Percentiles rank a stretch among this genome's conserved stretches.
These are phyloP conservation scores for Chlorella sp. DNA, from an alignment of 139 green algal species.

Conservation along the genomic window DNA sequence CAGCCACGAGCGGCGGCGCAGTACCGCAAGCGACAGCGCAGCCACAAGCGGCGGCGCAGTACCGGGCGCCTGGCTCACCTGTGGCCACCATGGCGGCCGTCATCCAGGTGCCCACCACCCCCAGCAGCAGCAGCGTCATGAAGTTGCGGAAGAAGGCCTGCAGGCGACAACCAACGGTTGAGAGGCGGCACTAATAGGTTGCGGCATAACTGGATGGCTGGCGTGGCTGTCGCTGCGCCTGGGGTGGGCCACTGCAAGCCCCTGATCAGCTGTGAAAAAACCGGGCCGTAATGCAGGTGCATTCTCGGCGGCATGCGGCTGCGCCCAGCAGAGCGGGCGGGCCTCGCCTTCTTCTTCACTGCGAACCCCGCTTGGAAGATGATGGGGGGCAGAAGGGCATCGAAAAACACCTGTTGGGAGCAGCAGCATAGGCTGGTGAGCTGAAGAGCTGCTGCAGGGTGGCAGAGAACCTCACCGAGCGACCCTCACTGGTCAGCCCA, in stretches of 20 bases:
- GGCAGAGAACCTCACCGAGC: neutral
- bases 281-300: no score
- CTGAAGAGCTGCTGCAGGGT: neutral
- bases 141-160: conserved; percentile 64
- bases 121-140: conserved; percentile 64
- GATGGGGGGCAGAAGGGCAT: conserved; percentile 80
- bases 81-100: neutral
- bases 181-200: neutral
- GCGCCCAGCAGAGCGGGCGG: no score
- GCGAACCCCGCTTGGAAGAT: conserved; percentile 86
- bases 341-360: conserved; percentile 74
- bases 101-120: conserved; percentile 68
- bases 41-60: no score
- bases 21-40: no score
- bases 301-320: no score
- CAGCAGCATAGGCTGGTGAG: neutral
- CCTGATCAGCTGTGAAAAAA: no score
- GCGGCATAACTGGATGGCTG: conserved; percentile 60
- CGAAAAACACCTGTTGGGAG: conserved; percentile 38
- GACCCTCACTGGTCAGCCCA: neutral
- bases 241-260: no score
- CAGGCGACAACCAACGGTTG: neutral
- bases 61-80: no score
- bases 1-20: no score
- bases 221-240: no score